These are phyloP conservation scores for Fusarium foetens DNA, from an alignment of 2,329 filamentous ascomycete genomes.

Conservation along the genomic window DNA sequence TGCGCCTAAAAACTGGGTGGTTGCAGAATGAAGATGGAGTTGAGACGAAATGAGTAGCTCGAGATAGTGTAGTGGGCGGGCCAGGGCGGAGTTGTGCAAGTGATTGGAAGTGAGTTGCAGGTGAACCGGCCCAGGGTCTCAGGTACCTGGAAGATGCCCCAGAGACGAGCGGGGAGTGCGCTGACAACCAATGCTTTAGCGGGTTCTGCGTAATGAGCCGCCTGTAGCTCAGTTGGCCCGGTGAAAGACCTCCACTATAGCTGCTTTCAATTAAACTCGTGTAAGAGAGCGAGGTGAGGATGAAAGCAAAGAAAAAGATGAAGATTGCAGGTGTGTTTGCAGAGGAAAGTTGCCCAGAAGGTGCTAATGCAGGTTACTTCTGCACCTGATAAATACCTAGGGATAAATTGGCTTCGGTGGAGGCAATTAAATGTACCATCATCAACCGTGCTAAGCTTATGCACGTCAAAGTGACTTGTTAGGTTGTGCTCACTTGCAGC, in stretches of 20 bases:
- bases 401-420: constrained; percentile 10
- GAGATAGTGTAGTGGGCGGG: constrained; percentile 38
- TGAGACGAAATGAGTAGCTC: constrained; percentile 45
- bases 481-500: constrained; percentile 37
- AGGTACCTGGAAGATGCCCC: constrained; percentile 34
- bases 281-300: neutral
- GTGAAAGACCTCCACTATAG: constrained; percentile 13
- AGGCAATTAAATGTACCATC: constrained; percentile 4
- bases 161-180: constrained; percentile 25
- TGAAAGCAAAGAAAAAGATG: constrained; percentile 1
- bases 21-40: constrained; percentile 44
- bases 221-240: constrained; percentile 22
- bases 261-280: constrained; percentile 15
- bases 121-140: constrained; percentile 20
- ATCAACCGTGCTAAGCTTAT: constrained; percentile 12
- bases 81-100: constrained; percentile 36
- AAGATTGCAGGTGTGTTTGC: neutral
- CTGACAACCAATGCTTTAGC: constrained; percentile 36
- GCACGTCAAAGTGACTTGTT: constrained; percentile 40
- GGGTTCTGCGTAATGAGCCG: constrained; percentile 22
- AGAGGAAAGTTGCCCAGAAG: neutral
- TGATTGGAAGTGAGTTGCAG: constrained; percentile 27
- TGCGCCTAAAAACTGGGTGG: constrained; percentile 43
- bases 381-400: constrained; percentile 13
- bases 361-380: constrained; percentile 1